Evolutionary conservation across 129 eudicot species (phyloP), one percentile per base, ranked within the genome.

Genomic region (Sambucus nigra): DNA sequence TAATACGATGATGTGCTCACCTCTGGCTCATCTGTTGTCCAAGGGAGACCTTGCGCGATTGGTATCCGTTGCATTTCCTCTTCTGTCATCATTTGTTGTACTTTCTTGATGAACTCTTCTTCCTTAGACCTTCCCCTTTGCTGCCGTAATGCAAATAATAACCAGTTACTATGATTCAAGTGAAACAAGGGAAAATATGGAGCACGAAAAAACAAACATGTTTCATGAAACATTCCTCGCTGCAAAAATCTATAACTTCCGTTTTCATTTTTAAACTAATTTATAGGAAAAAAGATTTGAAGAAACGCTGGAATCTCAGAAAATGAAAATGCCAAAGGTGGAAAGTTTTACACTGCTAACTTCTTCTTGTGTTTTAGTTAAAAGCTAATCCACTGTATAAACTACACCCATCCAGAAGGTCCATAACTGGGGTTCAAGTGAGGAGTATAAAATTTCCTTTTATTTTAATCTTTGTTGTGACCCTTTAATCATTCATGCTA

Each of bases 21-120:
- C 98, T 91, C 89, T 24, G 95, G 98, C 54, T 85, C 84, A 40
- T 91, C 98, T 38, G 91, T 91, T 57, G 98, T 86, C 94, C 94
- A 86, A 21, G 98, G 98, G 58, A 91, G 95, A 65, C 89, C 89
- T 63, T 82, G 95, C 1, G 98, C 95, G 52, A 82, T 60, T 39
- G 95, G 98, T 67, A 91, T 69, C 61, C 95, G 69, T 73, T 68
- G 73, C 67, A 72, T 91, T 78, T 82, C 95, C 67, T 91, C 94
- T 61, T 85, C 87, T 28, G 69, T 76, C 65, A 69, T 61, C 87
- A 71, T 74, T 50, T 91, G 84, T 53, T 82, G 86, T 49, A 91
- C 57, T 61, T 82, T 91, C 65, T 77, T 91, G 26, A 70, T 22
- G 55, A 91, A 79, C 72, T 85, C 95, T 76, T 91, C 95, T 70